Conservation (phyloP, 1,284 basidiomycete genomes). For the Naganishia albida region DNA sequence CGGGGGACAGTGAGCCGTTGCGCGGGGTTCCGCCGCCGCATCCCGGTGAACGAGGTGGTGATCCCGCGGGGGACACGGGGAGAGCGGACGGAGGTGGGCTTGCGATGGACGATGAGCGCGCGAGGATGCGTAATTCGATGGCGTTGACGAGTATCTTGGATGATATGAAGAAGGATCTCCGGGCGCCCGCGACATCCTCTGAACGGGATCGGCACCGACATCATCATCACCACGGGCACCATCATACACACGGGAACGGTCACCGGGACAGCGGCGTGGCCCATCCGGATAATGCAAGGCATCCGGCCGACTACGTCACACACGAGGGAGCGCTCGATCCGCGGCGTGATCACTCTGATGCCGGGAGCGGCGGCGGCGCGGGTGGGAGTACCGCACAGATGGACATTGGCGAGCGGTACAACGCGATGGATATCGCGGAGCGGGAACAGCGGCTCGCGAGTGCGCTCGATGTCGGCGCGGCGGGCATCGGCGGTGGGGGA, state of each 20-base stretch:
- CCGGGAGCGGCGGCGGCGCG: neutral
- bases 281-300: neutral
- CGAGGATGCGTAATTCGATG: conserved; percentile 27
- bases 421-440: conserved; percentile 23
- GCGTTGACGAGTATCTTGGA: conserved; percentile 31
- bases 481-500: conserved; percentile 20
- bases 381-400: neutral
- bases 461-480: conserved; percentile 16
- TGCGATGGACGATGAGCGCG: neutral
- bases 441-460: conserved; percentile 15
- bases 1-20: neutral
- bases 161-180: conserved; percentile 28
- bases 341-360: conserved; percentile 8
- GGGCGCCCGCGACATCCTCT: conserved; percentile 11
- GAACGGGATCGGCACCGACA: conserved; percentile 23
- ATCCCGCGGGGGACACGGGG: neutral
- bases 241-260: neutral
- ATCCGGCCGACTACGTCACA: conserved; percentile 14
- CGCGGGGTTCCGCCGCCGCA: neutral
- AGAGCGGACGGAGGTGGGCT: neutral
- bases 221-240: conserved; percentile 16
- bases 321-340: conserved; percentile 8
- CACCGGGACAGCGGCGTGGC: neutral
- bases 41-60: neutral
- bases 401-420: conserved; percentile 25